Evolutionary conservation across 768 basidiomycete species (phyloP), one percentile per base, ranked within the genome.

Genomic region (Boletus rubroflammeus): DNA sequence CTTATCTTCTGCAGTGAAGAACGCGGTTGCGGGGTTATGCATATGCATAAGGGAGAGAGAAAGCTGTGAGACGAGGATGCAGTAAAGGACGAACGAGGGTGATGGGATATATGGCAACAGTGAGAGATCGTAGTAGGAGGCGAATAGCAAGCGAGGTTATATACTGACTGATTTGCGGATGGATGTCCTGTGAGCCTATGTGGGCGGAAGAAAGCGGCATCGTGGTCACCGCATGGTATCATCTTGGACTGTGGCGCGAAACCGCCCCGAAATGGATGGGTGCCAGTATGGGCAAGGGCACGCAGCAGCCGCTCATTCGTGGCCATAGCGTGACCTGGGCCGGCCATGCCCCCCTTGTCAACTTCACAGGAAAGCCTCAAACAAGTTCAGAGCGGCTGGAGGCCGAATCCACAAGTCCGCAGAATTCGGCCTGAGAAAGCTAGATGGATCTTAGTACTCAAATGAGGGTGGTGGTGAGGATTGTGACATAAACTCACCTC

Each of bases 1-100:
- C 61, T 72, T 72, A 63, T 70, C 70, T 67, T 70, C 65, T 60
- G 69, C 53, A 50, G 69, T 72, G 70, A 72, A 70, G 58, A 72
- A 69, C 6, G 69, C 53, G 56, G 64, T 60, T 46, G 62, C 34
- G 26, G 69, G 64, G 50, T 72, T 58, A 56, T 70, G 69, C 69
- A 70, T 70, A n/a, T n/a, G n/a, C n/a, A n/a, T n/a, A n/a, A n/a
- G n/a, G 45, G 62, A 29, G 54, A 43, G 52, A 41, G 54, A 51
- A 28, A 13, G 39, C 48, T 34, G 39, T 38, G 44, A 56, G 47
- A 50, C 40, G 41, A 47, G 50, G 43, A 56, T n/a, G 6, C 5
- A 15, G 55, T 32, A 31, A 42, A 34, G 23, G 55, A 54, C 28
- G 64, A 68, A 66, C 32, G 58, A 61, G 54, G 56, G 53, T 55